Base-by-base conservation (phyloP, 805 yeast genomes). In the Komagataella ulmi region DNA sequence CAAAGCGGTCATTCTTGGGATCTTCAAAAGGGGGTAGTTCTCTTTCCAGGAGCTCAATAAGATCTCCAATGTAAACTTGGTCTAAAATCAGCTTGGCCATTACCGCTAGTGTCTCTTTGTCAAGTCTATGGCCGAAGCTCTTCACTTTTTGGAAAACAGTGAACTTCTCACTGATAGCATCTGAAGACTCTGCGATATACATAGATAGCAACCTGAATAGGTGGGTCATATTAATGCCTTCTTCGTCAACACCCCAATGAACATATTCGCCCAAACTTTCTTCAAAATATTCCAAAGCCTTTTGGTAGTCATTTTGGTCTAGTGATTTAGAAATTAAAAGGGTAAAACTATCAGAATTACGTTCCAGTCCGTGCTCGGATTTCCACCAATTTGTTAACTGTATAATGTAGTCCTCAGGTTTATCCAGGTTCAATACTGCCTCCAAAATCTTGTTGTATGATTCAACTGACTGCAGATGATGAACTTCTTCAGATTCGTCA, bases 191-290 rank as follows among this genome's bases (percentile, higher is more conserved):
- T 10, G 44, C 24, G 52, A 61, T 58, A 50, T 61, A 58, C 3
- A 44, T 30, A 1, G 60, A 48, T 19, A 65, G 56, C 12, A 65
- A 46, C 30, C 57, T 58, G 49, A 65, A 64, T 17, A 67, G 51
- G 1, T 59, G 53, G 0, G 63, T 56, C 48, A 62, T 54, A 46
- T 63, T 60, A 24, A 56, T 56, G 1, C 66, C 65, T 53, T 62
- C 61, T 48, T 57, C 57, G 14, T 65, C 69, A 47, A 59, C 60
- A 30, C 64, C 67, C 81, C 82, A 77, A 24, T 69, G 68, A 5
- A 71, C 67, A n/a, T 57, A 52, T 43, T 75, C 77, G 24, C 66
- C 58, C 4, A 61, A 55, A 6, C 71, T 56, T 49, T 70, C 62
- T 5, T 68, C 57, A 57, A 73, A 75, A 6, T 68, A 46, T 17